A percentile compares a stretch with the other conserved stretches of the same genome.
These are phyloP conservation scores for Penicillium occitanis DNA, from an alignment of 2,329 filamentous ascomycete species.

Conservation along the genomic window DNA sequence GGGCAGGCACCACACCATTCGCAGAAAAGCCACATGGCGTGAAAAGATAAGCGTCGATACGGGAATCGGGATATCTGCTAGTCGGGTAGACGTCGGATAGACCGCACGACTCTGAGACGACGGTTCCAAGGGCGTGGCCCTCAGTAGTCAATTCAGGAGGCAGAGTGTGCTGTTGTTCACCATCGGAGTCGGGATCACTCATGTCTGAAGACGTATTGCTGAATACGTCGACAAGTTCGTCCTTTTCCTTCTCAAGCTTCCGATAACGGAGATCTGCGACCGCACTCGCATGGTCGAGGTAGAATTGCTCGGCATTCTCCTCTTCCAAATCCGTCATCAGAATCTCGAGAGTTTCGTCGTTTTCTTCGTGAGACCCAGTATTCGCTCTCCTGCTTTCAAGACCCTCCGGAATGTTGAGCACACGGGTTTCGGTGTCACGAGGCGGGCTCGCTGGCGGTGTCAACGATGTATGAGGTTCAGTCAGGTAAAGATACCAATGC, in stretches of 20 bases:
- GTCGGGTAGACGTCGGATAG: slow-evolving; percentile 85
- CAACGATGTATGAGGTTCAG: slow-evolving; percentile 74
- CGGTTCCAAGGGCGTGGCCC: slow-evolving; percentile 86
- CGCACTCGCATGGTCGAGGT: slow-evolving; percentile 78
- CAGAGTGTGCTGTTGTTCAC: slow-evolving; percentile 44
- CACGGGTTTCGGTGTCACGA: slow-evolving; percentile 58
- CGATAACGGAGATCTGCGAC: slow-evolving; percentile 81
- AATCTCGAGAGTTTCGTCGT: slow-evolving; percentile 59
- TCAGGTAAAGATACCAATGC: slow-evolving; percentile 98
- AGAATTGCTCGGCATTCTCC: slow-evolving; percentile 66
- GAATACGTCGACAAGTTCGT: slow-evolving; percentile 70
- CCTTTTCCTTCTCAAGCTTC: slow-evolving; percentile 63
- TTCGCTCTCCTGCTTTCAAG: slow-evolving; percentile 24
- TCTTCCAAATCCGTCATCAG: slow-evolving; percentile 69
- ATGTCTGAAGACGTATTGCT: slow-evolving; percentile 68
- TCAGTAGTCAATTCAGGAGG: slow-evolving; percentile 82
- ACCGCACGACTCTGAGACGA: slow-evolving; percentile 87
- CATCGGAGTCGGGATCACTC: slow-evolving; percentile 57
- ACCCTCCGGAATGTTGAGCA: slow-evolving; percentile 54
- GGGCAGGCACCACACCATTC: slow-evolving; percentile 88
- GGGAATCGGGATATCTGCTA: slow-evolving; percentile 83
- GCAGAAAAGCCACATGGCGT: slow-evolving; percentile 96
- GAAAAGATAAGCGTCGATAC: slow-evolving; percentile 94
- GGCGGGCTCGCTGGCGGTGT: slow-evolving; percentile 79
- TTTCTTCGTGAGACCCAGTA: slow-evolving; percentile 35